phyloP scores from a whole-genome alignment of 78 protist genomes.

The Cavenderia fasciculata region DNA sequence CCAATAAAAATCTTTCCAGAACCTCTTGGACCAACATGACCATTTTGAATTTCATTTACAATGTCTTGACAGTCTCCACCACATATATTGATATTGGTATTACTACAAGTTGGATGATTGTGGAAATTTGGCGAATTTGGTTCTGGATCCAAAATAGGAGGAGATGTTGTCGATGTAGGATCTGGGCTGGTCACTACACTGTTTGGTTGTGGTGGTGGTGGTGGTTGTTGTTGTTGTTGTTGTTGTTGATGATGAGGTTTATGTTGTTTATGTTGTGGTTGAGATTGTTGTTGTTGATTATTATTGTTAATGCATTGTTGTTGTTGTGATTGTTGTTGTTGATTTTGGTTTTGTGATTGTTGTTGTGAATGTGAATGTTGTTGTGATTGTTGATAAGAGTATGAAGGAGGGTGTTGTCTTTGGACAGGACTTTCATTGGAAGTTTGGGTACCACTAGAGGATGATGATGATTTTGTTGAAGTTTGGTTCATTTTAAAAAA shows the following conservation, averaged over 20 bases:
- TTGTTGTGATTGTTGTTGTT: slow-evolving; percentile 4
- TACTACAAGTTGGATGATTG: background rate
- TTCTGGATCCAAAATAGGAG: background rate
- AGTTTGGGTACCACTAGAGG: background rate
- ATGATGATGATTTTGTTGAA: too few relatives aligned
- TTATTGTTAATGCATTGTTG: background rate
- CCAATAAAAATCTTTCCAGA: slow-evolving; percentile 74
- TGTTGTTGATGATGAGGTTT: slow-evolving; percentile 7
- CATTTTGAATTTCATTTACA: background rate
- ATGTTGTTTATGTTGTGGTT: background rate
- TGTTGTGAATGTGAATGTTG: background rate
- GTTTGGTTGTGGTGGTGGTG: background rate
- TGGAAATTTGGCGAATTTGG: background rate
- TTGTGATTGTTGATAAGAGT: too few relatives aligned
- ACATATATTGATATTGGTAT: background rate
- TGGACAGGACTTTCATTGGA: too few relatives aligned
- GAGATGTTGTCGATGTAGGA: background rate
- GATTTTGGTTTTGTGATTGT: slow-evolving; percentile 24
- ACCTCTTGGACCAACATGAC: too few relatives aligned
- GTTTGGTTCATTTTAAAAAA: background rate
- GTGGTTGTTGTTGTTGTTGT: slow-evolving; percentile 19
- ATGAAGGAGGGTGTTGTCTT: too few relatives aligned
- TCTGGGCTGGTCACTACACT: background rate
- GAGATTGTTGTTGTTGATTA: background rate
- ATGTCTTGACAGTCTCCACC: background rate